Percentiles rank a stretch among this genome's conserved stretches.
phyloP scores from a whole-genome alignment of 805 yeast species.

The Osmozyma mogii region DNA sequence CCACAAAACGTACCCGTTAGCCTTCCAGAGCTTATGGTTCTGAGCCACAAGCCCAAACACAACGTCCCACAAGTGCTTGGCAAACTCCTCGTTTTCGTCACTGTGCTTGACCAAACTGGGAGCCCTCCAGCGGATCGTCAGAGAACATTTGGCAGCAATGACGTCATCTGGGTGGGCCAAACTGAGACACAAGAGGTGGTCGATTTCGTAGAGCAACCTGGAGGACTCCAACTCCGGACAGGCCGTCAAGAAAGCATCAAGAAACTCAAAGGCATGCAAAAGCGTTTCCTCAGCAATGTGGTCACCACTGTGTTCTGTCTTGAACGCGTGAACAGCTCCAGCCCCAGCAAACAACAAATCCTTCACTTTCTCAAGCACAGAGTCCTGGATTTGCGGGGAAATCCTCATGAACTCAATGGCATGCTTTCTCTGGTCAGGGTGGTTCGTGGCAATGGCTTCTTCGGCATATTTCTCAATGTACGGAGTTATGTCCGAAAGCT shows the following conservation, averaged over 20 bases:
- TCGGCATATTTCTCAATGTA: too few species aligned
- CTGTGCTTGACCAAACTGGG: conserved; percentile 16
- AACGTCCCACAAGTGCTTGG: conserved; percentile 37
- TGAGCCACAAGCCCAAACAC: conserved; percentile 29
- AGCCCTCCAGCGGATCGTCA: conserved; percentile 49
- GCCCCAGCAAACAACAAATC: too few species aligned
- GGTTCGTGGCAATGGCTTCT: too few species aligned
- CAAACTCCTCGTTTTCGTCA: conserved; percentile 2
- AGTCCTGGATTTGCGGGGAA: too few species aligned
- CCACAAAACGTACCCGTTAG: conserved; percentile 47
- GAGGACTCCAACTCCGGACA: conserved; percentile 4
- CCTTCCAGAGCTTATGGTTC: conserved; percentile 14
- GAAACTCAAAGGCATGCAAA: conserved; percentile 21
- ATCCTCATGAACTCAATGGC: too few species aligned
- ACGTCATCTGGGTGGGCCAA: conserved; percentile 30
- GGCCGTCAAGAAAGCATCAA: conserved; percentile 29
- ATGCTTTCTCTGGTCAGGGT: too few species aligned
- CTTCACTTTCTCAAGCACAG: too few species aligned
- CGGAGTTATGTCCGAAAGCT: too few species aligned
- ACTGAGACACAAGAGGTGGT: conserved; percentile 21
- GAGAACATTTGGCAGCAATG: conserved; percentile 30
- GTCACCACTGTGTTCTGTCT: too few species aligned
- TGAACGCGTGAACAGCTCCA: too few species aligned
- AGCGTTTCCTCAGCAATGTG: too few species aligned
- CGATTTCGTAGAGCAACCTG: conserved; percentile 7